Percentiles rank a stretch among this genome's conserved stretches.
phyloP scores from a whole-genome alignment of 208 protist genomes.

The Wallacemonas rigidus region DNA sequence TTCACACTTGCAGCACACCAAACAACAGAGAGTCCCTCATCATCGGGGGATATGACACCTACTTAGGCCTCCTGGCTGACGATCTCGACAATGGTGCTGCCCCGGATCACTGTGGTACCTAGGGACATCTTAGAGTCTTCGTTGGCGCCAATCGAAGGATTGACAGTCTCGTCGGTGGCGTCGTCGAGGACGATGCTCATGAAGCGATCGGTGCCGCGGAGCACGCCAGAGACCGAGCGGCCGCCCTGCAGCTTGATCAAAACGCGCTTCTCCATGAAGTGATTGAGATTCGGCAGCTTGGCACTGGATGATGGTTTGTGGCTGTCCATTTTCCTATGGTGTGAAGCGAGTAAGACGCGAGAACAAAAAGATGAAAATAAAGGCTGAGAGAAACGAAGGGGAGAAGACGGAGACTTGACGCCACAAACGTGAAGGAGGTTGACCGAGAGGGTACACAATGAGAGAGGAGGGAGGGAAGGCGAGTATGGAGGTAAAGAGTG shows the following conservation, averaged over 20 bases:
- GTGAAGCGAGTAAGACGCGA: too few relatives aligned
- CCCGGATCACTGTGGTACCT: constrained; percentile 89
- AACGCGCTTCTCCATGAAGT: constrained; percentile 95
- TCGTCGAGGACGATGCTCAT: constrained; percentile 98
- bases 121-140: constrained; percentile 82
- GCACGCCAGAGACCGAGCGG: constrained; percentile 91
- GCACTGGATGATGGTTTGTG: constrained; percentile 1
- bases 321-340: neutral
- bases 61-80: constrained; percentile 71
- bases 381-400: too few relatives aligned
- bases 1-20: neutral
- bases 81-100: constrained; percentile 91
- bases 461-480: too few relatives aligned
- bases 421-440: too few relatives aligned
- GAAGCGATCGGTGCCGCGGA: constrained; percentile 97
- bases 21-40: neutral
- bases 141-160: constrained; percentile 46
- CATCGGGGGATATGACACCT: neutral
- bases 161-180: constrained; percentile 92
- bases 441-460: too few relatives aligned
- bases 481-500: too few relatives aligned
- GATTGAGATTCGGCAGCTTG: constrained; percentile 86
- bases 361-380: constrained; percentile 20
- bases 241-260: constrained; percentile 95
- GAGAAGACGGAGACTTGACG: neutral